phyloP scores from a whole-genome alignment of 208 protist genomes.

The Polymyxa betae region DNA sequence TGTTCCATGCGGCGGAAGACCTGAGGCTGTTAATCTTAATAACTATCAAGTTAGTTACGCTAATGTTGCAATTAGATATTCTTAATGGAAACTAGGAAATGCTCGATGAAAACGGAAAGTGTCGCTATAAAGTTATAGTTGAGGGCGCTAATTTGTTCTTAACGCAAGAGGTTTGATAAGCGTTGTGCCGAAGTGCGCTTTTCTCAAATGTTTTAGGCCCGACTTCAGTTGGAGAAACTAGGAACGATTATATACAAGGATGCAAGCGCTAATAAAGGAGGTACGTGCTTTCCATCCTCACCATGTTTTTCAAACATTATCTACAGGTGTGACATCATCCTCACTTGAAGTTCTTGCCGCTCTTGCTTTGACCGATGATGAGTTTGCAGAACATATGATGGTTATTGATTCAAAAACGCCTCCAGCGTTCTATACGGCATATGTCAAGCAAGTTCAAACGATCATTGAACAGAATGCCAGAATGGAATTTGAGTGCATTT shows the following conservation, averaged over 20 bases:
- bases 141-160: conserved; percentile 96
- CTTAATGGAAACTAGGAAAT: conserved; percentile 83
- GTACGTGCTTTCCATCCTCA: background rate
- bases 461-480: conserved; percentile 54
- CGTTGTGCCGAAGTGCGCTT: conserved; percentile 82
- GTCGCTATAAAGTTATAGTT: conserved; percentile 87
- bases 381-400: conserved; percentile 72
- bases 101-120: conserved; percentile 72
- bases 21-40: conserved; percentile 84
- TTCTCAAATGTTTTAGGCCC: conserved; percentile 61
- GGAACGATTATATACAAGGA: conserved; percentile 70
- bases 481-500: conserved; percentile 27
- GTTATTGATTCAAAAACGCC: background rate
- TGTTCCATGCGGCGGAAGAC: conserved; percentile 92
- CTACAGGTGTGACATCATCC: conserved; percentile 88
- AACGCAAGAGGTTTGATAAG: conserved; percentile 87
- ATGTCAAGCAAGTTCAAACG: conserved; percentile 40
- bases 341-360: conserved; percentile 92
- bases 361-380: conserved; percentile 86
- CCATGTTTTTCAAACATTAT: background rate
- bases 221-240: conserved; percentile 63
- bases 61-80: background rate
- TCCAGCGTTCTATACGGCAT: conserved; percentile 34
- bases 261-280: conserved; percentile 90
- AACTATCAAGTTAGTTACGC: conserved; percentile 69